Evolutionary conservation across 1,284 basidiomycete species (phyloP).

Genomic region (Trichosporon sp.): DNA sequence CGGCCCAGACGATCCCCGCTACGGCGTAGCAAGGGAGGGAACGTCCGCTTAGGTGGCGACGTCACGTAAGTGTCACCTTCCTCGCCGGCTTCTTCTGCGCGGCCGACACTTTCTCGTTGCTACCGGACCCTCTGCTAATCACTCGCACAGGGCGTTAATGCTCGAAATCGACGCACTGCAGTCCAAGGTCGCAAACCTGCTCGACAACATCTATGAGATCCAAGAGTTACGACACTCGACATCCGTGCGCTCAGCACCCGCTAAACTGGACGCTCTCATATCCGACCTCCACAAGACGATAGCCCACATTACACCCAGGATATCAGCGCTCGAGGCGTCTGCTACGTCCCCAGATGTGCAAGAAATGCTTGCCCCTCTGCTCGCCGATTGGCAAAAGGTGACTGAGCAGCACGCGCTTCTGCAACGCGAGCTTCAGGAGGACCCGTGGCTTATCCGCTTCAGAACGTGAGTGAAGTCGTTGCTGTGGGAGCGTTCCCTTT

Average conservation of each 20-base stretch:
- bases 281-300: conserved; percentile 20
- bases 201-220: conserved; percentile 33
- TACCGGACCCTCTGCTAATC: conserved; percentile 1
- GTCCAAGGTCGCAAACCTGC: conserved; percentile 22
- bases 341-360: not conserved
- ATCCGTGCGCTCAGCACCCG: conserved; percentile 52
- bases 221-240: conserved; percentile 37
- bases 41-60: not conserved
- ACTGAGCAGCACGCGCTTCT: conserved; percentile 74
- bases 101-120: too few relatives aligned
- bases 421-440: conserved; percentile 85
- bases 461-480: conserved; percentile 64
- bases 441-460: conserved; percentile 93
- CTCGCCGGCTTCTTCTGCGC: too few relatives aligned
- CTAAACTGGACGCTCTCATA: conserved; percentile 19
- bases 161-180: conserved; percentile 20
- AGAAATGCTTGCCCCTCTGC: conserved; percentile 12
- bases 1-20: conserved; percentile 11
- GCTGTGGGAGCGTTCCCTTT: not conserved
- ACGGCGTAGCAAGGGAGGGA: not conserved
- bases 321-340: not conserved
- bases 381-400: conserved; percentile 67
- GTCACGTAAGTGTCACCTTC: conserved; percentile 7
- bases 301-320: not conserved
- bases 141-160: conserved; percentile 6